Percentiles rank a stretch among this genome's conserved stretches.
Evolutionary conservation across 192 early-diverging fungal genomes (phyloP).

Genomic region (Diversispora epigaea): DNA sequence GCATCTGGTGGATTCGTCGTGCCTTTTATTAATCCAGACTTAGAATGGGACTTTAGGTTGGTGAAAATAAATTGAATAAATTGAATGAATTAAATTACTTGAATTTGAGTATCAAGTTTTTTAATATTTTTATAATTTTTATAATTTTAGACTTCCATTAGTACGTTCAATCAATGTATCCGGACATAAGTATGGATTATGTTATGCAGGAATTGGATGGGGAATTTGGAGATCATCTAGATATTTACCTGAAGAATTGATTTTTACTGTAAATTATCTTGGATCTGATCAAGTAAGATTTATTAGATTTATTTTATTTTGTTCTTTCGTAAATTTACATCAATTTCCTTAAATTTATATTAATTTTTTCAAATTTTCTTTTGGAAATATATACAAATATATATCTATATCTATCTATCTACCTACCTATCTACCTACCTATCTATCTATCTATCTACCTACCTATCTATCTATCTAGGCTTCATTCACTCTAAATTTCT

Average conservation of each 20-base stretch:
- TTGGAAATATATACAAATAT: no score
- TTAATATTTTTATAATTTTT: background rate
- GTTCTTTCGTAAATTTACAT: background rate
- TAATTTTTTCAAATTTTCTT: no score
- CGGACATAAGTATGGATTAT: constrained; percentile 87
- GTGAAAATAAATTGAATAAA: background rate
- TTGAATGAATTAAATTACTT: no score
- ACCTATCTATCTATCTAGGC: constrained; percentile 16
- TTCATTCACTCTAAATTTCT: constrained; percentile 78
- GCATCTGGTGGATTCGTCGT: constrained; percentile 87
- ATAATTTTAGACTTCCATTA: constrained; percentile 59
- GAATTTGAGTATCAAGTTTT: no score
- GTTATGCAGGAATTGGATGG: constrained; percentile 84
- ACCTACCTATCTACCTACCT: background rate
- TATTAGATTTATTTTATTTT: constrained; percentile 9
- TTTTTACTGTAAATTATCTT: constrained; percentile 76
- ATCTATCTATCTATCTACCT: no score
- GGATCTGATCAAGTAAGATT: constrained; percentile 58
- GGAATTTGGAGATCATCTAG: constrained; percentile 67
- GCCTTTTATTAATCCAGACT: constrained; percentile 73
- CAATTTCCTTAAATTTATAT: background rate
- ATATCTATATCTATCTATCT: no score
- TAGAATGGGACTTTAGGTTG: constrained; percentile 60
- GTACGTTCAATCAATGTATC: constrained; percentile 81
- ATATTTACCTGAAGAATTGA: constrained; percentile 70